Evolutionary conservation across 495 filamentous ascomycete genomes (phyloP), one percentile per base, ranked within the genome.

Genomic region (Lentithecium fluviatile): DNA sequence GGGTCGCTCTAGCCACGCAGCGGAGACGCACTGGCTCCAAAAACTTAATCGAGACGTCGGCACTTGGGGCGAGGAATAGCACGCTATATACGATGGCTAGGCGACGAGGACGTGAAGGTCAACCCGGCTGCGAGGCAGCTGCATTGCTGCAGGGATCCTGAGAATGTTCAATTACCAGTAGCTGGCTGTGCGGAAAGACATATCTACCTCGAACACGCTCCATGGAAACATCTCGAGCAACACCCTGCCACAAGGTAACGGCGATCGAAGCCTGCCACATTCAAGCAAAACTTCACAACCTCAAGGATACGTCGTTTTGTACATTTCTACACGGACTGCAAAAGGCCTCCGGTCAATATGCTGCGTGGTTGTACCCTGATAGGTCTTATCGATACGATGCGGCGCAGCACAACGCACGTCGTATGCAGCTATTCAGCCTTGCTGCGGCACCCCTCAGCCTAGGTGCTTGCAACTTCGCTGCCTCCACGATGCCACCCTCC

Each of bases 381-480:
- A 8, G 17, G 51, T 24, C 36, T 38, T 54, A 54, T 54, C 36
- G 36, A 54, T 54, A 54, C 11, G 36, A 24, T 42, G 36, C 36
- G 34, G 26, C 32, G 51, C 36, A 53, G 50, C 32, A 53, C 15
- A 38, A 42, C 24, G 32, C 36, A 54, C 10, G 20, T 38, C 32
- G 32, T 32, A 53, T 53, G 19, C 32, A 53, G 25, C 51, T 54
- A 17, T 54, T 54, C 36, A 54, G 51, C 51, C 51, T 54, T 54
- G 36, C 36, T 54, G 19, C 51, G 36, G 34, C 36, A 37, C 51
- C 29, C 23, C 47, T 54, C 36, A 40, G 51, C 32, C 51, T 54
- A 38, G 36, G 36, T 38, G 15, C 7, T 38, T 38, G 15, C 15
- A 38, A 38, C 36, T 15, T 38, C 15, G 15, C 36, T 38, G 15